Base-by-base conservation (phyloP, 768 basidiomycete genomes). In the Boletus vermiculosoides region DNA sequence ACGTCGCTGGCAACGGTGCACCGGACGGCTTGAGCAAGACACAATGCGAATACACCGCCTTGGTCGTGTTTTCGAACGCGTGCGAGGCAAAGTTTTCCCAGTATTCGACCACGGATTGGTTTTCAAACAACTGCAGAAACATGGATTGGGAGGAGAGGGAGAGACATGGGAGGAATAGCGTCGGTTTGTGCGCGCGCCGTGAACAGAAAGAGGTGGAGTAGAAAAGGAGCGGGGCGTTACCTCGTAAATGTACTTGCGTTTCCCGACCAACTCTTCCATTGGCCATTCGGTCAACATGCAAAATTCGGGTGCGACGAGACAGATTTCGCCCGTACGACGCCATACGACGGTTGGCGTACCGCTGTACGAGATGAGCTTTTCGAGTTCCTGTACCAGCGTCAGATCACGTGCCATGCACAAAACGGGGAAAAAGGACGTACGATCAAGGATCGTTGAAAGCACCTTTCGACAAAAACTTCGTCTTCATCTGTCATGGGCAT, bases 331-430 rank as follows among this genome's bases (percentile, higher is more conserved):
- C 20, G 97, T 99, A 50, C 97, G 82, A 45, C 97, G 87, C 96
- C 96, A 99, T 12, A 96, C 91, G 41, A 95, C 94, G 1, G 96
- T 98, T 3, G 96, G 96, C 30, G 96, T 98, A 12, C 96, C 96
- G 64, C 90, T 95, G 72, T 92, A 97, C 50, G 93, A 94, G 57
- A 98, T 97, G 59, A 98, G 82, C 75, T 97, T 98, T 74, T 97
- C 93, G 55, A 98, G 81, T 78, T 98, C 96, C 93, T 96, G 46
- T 31, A 1, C 10, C 33, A 59, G 7, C n/a, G 49, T 62, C 20
- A 61, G 34, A 40, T 45, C 25, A 52, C n/a, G 22, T 28, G 50
- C 15, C 11, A 15, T 49, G 20, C 8, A 13, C 28, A 34, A 11
- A 28, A 11, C 45, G 47, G 37, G 18, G 13, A 46, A 44, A 42